Conservation (phyloP, 2,329 filamentous ascomycete species). For the Chaetomium globosum region DNA sequence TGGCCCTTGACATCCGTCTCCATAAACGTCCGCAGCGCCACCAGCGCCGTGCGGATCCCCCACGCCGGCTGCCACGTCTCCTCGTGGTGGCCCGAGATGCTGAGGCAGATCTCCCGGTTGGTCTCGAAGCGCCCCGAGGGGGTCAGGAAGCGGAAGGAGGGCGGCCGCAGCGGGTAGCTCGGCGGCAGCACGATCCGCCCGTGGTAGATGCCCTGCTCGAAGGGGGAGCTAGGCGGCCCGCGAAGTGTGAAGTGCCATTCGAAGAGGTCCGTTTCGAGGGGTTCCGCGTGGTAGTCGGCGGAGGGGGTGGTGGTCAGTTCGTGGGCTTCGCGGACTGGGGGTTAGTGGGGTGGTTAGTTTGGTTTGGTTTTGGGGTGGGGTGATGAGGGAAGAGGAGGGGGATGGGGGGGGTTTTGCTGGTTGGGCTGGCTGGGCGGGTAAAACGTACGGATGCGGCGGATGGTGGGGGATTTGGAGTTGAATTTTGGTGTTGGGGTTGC, state of each 20-base stretch:
- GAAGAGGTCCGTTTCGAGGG: slow-evolving; percentile 87
- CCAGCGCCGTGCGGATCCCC: slow-evolving; percentile 88
- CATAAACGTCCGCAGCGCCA: slow-evolving; percentile 85
- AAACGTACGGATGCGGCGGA: slow-evolving; percentile 75
- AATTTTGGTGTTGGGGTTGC: slow-evolving; percentile 47
- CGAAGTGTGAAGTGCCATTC: slow-evolving; percentile 99
- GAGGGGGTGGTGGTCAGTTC: slow-evolving; percentile 81
- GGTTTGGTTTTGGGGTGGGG: slow-evolving; percentile 35
- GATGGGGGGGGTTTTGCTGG: background rate
- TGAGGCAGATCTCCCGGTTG: slow-evolving; percentile 95
- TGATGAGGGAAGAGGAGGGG: slow-evolving; percentile 35
- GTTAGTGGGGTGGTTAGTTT: slow-evolving; percentile 33
- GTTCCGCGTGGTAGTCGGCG: slow-evolving; percentile 80
- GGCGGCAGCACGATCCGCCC: slow-evolving; percentile 90
- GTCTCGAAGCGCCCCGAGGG: slow-evolving; percentile 91
- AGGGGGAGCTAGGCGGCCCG: slow-evolving; percentile 80
- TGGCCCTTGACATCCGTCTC: slow-evolving; percentile 86
- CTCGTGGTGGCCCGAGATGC: slow-evolving; percentile 92
- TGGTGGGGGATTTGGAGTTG: slow-evolving; percentile 79
- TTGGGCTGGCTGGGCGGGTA: slow-evolving; percentile 13
- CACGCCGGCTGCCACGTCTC: slow-evolving; percentile 99
- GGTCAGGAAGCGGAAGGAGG: slow-evolving; percentile 93
- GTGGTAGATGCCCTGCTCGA: slow-evolving; percentile 84
- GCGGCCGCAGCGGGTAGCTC: slow-evolving; percentile 87
- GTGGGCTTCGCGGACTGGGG: slow-evolving; percentile 80